Evolutionary conservation across 768 basidiomycete species (phyloP).

Genomic region (Thelephora ganbajun): DNA sequence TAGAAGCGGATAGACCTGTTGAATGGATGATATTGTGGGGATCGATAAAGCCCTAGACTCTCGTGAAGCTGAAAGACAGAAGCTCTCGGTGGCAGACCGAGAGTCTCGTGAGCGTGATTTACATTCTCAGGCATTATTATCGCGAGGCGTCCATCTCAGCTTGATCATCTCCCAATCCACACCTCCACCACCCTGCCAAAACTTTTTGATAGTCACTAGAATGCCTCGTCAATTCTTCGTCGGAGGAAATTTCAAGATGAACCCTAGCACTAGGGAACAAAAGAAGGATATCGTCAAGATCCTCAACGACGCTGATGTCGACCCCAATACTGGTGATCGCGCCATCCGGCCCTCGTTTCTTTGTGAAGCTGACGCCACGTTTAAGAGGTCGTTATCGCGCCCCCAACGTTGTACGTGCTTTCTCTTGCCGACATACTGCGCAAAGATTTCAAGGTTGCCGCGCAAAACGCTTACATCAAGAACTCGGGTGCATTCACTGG

Average conservation of each 20-base stretch:
- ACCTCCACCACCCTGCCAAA: too few relatives aligned
- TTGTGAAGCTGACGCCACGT: slow-evolving; percentile 2
- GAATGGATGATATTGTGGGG: too few relatives aligned
- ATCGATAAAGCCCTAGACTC: too few relatives aligned
- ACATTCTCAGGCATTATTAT: too few relatives aligned
- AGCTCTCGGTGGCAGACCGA: too few relatives aligned
- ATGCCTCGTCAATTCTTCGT: slow-evolving; percentile 87
- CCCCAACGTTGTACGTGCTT: slow-evolving; percentile 81
- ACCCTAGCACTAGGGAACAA: slow-evolving; percentile 54
- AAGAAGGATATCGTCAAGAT: slow-evolving; percentile 50
- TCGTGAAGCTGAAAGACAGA: too few relatives aligned
- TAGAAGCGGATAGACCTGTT: neutral
- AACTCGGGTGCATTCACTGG: slow-evolving; percentile 79
- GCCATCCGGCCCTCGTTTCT: neutral
- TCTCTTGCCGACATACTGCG: slow-evolving; percentile 47
- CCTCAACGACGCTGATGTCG: slow-evolving; percentile 71
- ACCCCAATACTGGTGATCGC: slow-evolving; percentile 56
- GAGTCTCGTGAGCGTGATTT: too few relatives aligned
- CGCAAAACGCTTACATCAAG: slow-evolving; percentile 87
- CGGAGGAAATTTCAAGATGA: slow-evolving; percentile 99
- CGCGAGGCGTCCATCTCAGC: too few relatives aligned
- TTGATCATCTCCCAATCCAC: too few relatives aligned
- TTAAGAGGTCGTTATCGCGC: slow-evolving; percentile 86
- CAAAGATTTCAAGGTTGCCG: slow-evolving; percentile 65
- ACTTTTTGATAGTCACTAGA: too few relatives aligned